Conservation (phyloP, 345 rosid genomes). For the Dipteronia sinensis region DNA sequence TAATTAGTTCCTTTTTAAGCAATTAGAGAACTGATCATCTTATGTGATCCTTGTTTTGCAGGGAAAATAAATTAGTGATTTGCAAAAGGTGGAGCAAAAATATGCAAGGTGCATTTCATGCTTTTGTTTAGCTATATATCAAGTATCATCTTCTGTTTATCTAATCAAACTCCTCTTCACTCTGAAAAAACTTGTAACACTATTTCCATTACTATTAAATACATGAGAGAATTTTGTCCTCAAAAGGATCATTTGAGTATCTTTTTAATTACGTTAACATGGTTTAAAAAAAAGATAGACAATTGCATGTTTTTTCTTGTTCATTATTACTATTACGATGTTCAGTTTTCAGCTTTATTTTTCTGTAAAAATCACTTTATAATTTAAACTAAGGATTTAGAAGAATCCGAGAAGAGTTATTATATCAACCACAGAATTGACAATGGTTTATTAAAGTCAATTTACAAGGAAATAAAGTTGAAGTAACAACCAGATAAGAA, state of each 20-base stretch:
- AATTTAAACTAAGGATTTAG: background rate
- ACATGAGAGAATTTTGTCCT: background rate
- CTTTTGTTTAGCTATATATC: background rate
- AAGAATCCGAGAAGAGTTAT: background rate
- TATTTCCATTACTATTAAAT: background rate
- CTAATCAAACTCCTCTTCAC: background rate
- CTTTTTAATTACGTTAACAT: background rate
- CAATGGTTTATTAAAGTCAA: background rate
- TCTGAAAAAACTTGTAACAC: background rate
- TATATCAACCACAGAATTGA: background rate
- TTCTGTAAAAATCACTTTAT: background rate
- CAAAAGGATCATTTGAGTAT: background rate
- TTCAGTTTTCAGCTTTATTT: background rate
- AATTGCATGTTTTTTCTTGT: too few species aligned
- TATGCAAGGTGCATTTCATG: background rate
- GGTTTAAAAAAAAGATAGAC: too few species aligned
- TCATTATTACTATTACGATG: too few species aligned
- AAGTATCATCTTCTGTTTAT: background rate
- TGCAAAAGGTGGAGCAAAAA: background rate
- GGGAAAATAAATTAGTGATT: background rate
- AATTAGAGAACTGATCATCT: background rate
- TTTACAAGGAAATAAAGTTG: background rate
- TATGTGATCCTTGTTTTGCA: background rate
- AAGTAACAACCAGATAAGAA: constrained; percentile 11
- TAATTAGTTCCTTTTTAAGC: too few species aligned